A percentile compares a stretch with the other conserved stretches of the same genome.
Evolutionary conservation across 352 stramenopile species (phyloP).

Genomic region (Pythium vanterpoolii): DNA sequence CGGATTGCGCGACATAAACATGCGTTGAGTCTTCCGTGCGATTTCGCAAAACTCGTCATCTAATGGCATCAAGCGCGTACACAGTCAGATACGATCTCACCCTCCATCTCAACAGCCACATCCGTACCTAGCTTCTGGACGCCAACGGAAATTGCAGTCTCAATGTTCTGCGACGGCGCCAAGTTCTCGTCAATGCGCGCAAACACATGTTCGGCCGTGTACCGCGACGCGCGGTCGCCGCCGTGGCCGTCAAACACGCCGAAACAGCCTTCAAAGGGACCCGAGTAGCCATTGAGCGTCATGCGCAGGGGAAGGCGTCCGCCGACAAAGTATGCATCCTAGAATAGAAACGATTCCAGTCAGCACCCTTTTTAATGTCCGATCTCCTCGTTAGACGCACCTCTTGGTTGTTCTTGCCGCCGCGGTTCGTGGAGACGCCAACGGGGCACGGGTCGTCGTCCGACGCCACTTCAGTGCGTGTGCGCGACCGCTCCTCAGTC

Average conservation of each 20-base stretch:
- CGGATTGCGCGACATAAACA: constrained; percentile 10
- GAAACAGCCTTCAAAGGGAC: constrained; percentile 59
- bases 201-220: constrained; percentile 76
- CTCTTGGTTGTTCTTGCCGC: constrained; percentile 74
- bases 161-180: constrained; percentile 29
- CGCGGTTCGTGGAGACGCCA: constrained; percentile 64
- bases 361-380: background rate
- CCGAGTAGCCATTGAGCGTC: constrained; percentile 78
- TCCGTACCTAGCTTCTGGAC: constrained; percentile 57
- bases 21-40: constrained; percentile 35
- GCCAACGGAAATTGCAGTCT: constrained; percentile 53
- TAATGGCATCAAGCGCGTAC: background rate
- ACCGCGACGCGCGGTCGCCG: constrained; percentile 73
- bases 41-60: constrained; percentile 71
- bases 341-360: background rate
- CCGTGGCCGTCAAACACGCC: constrained; percentile 83
- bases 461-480: constrained; percentile 36
- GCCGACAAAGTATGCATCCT: constrained; percentile 85
- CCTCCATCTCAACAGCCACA: background rate
- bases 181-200: constrained; percentile 53
- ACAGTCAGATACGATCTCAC: background rate
- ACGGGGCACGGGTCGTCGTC: constrained; percentile 54
- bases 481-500: constrained; percentile 17
- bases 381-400: constrained; percentile 21
- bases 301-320: constrained; percentile 51